These are phyloP conservation scores for Daldinia concentrica DNA, from an alignment of 495 filamentous ascomycete genomes.

Conservation along the genomic window DNA sequence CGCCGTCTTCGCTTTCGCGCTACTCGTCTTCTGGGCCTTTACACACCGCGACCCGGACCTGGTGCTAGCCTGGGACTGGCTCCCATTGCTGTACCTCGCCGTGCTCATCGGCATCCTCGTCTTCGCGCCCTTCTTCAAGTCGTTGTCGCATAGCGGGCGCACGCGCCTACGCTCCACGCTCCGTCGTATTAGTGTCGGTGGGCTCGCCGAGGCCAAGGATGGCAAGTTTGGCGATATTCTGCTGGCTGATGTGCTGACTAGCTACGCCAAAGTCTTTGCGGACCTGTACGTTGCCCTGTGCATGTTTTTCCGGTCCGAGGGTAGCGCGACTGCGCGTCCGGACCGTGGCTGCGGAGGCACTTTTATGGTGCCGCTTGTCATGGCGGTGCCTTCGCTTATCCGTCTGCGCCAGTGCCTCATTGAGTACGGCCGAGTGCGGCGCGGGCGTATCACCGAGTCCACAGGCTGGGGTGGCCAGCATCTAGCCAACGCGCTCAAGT, in stretches of 20 bases:
- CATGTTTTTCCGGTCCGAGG: slow-evolving; percentile 77
- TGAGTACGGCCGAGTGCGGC: slow-evolving; percentile 79
- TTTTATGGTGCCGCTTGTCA: slow-evolving; percentile 78
- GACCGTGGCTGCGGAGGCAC: slow-evolving; percentile 81
- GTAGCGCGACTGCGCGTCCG: slow-evolving; percentile 76
- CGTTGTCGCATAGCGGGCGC: slow-evolving; percentile 75
- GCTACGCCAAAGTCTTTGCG: slow-evolving; percentile 88
- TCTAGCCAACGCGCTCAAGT: slow-evolving; percentile 91
- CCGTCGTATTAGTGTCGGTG: slow-evolving; percentile 77
- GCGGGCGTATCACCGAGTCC: slow-evolving; percentile 54
- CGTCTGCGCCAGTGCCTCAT: slow-evolving; percentile 92
- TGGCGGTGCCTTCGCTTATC: slow-evolving; percentile 82
- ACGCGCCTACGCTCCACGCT: slow-evolving; percentile 76
- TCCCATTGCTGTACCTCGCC: slow-evolving; percentile 82
- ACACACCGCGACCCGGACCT: slow-evolving; percentile 72
- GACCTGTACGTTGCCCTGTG: slow-evolving; percentile 89
- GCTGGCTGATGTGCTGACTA: slow-evolving; percentile 93
- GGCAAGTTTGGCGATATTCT: slow-evolving; percentile 94
- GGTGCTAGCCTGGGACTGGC: slow-evolving; percentile 77
- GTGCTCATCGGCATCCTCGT: slow-evolving; percentile 74
- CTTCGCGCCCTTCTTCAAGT: slow-evolving; percentile 65
- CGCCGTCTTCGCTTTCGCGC: slow-evolving; percentile 71
- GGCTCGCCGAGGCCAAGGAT: slow-evolving; percentile 79
- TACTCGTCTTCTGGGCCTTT: slow-evolving; percentile 82
- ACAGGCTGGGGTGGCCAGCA: slow-evolving; percentile 80